These are phyloP conservation scores for Cornus kousa DNA, from an alignment of 148 eudicot species.

Conservation along the genomic window DNA sequence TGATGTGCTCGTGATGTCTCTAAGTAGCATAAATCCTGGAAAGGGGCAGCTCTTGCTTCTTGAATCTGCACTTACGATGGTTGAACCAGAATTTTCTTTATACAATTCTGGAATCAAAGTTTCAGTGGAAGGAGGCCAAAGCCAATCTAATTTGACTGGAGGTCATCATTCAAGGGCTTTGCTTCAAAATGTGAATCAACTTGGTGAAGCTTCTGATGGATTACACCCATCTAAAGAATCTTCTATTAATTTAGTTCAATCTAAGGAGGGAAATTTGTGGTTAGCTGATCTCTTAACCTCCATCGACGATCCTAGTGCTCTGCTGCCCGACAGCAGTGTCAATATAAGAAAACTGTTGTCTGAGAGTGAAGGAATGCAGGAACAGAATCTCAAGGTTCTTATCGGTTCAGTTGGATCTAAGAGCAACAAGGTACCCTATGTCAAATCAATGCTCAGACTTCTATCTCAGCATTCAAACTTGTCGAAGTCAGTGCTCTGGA, in stretches of 20 bases:
- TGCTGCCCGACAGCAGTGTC: constrained; percentile 14
- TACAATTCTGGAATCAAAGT: constrained; percentile 19
- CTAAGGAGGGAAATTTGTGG: background rate
- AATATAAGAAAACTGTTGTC: constrained; percentile 24
- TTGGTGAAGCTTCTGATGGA: background rate
- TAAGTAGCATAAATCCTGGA: constrained; percentile 90
- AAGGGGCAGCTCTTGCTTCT: constrained; percentile 94
- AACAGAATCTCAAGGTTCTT: constrained; percentile 60
- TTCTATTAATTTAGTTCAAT: background rate
- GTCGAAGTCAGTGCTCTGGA: constrained; percentile 80
- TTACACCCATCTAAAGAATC: background rate
- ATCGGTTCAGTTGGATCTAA: constrained; percentile 98
- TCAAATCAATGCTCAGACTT: constrained; percentile 63
- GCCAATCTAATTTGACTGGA: background rate
- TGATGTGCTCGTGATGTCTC: constrained; percentile 82
- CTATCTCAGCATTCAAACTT: constrained; percentile 59
- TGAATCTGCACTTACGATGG: constrained; percentile 66
- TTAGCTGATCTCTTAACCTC: background rate
- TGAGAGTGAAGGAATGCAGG: constrained; percentile 29
- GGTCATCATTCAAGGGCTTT: constrained; percentile 42
- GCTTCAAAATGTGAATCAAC: constrained; percentile 24
- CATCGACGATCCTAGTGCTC: background rate
- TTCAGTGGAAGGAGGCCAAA: constrained; percentile 24
- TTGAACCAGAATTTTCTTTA: constrained; percentile 36
- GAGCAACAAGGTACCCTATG: constrained; percentile 86